Evolutionary conservation across 306 rosid species (phyloP), one percentile per base, ranked within the genome.

Genomic region (Trifolium fragiferum): DNA sequence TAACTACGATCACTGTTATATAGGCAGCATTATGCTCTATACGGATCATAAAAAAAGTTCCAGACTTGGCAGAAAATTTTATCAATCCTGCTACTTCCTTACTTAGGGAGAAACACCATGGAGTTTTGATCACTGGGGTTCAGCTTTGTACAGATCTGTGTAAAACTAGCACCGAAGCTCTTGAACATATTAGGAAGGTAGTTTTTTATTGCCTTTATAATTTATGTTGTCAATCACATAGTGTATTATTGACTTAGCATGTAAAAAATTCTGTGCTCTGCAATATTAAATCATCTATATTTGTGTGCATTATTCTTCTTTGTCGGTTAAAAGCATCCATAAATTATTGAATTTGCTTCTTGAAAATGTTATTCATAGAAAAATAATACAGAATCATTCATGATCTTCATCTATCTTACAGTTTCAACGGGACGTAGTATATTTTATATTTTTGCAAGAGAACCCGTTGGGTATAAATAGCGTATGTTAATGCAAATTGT

Each of bases 71-170:
- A 4, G 99, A 94, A 82, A 94, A 87, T 81, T 92, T 94, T 82
- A 83, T 94, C 75, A 90, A 90, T 74, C 89, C 97, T 74, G 91
- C 99, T 75, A 91, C 90, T 80, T 73, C 93, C 55, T 90, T 94
- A 79, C 95, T 94, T 62, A 89, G 84, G 89, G 99, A 92, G 91
- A 94, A 94, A 76, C 98, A 94, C 80, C 99, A 94, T 66, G 99
- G 99, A 16, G 99, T 92, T 78, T 81, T 94, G 82, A 92, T 94
- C 73, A 92, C 99, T 58, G 99, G 96, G 64, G 89, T 94, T 87
- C 99, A 90, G 80, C 97, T 94, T 80, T 90, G 99, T 89, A 89
- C 93, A 80, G 99, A 92, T 80, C 91, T 94, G 76, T 94, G 97
- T 83, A 87, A 88, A 86, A 86, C 83, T 84, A 87, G 90, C 72